Base-by-base conservation (phyloP, 108 stramenopile genomes). In the Stephanodiscus triporus region DNA sequence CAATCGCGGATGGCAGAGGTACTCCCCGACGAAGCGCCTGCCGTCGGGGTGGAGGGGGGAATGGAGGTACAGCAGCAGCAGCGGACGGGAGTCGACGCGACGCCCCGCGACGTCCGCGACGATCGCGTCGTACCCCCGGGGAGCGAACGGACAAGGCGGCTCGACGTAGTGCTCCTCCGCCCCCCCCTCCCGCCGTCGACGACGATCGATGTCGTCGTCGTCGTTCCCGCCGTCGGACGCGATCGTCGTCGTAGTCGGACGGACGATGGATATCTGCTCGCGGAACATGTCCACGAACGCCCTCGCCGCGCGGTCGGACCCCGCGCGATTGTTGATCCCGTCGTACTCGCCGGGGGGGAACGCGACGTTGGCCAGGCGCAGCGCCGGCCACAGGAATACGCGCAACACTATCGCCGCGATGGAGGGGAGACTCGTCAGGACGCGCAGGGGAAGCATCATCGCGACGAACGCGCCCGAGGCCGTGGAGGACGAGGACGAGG, bases 41-140 rank as follows among this genome's bases (percentile, higher is more conserved):
- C 70, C 76, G 26, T 81, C 48, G 8, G 76, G 74, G 70, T 92
- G 91, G 17, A 90, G 72, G 20, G 93, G 93, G 42, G 86, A 80
- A 63, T 95, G 90, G 45, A 95, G 70, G 65, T 86, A 88, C 0
- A 95, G 50, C 47, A 95, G 54, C 0, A 95, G 42, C 55, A 91
- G 63, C 1, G 89, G 78, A 38, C 76, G 50, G 4, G 40, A 50
- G 9, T 78, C 53, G 37, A 51, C 45, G 40, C 56, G 47, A 13
- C 50, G 63, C 48, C 53, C 30, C 27, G 70, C 27, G 17, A 71
- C 27, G 26, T 72, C 51, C 13, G 70, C 29, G 30, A 81, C 34
- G 54, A 51, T 73, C 14, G 66, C 13, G 14, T n/a, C 56, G 58
- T 63, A 84, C n/a, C 66, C 83, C 60, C 40, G 77, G 71, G 80